These are phyloP conservation scores for Incumbomyces delicatus DNA, from an alignment of 2,329 filamentous ascomycete genomes.

Conservation along the genomic window DNA sequence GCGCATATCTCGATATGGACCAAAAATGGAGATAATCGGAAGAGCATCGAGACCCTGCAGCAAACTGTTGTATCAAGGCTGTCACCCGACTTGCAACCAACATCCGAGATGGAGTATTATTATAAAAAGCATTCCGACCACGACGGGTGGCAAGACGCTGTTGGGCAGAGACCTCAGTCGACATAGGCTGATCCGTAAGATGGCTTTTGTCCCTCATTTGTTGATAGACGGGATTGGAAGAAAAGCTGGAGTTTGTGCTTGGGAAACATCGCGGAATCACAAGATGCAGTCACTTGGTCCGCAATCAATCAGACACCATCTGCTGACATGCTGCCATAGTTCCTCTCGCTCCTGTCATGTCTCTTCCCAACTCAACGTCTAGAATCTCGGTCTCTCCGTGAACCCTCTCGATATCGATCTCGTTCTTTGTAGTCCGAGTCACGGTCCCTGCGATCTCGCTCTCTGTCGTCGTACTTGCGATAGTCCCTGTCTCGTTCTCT, in stretches of 20 bases:
- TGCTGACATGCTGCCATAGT: background rate
- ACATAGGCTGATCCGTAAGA: too few relatives aligned
- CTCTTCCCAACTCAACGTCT: too few relatives aligned
- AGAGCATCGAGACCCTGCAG: slow-evolving; percentile 66
- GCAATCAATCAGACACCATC: background rate
- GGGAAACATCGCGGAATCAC: background rate
- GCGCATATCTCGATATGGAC: slow-evolving; percentile 90
- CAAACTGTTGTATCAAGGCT: slow-evolving; percentile 64
- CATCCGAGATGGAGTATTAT: slow-evolving; percentile 45
- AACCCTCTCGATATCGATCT: slow-evolving; percentile 8
- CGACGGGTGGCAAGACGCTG: slow-evolving; percentile 58
- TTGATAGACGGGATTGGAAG: too few relatives aligned
- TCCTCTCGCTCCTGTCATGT: background rate
- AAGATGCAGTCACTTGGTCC: background rate
- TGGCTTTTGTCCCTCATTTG: too few relatives aligned
- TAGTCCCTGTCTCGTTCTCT: slow-evolving; percentile 18
- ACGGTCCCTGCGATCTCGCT: slow-evolving; percentile 16
- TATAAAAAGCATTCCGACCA: slow-evolving; percentile 91
- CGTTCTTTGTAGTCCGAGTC: slow-evolving; percentile 13
- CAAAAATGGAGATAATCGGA: slow-evolving; percentile 70
- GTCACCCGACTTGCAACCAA: slow-evolving; percentile 61
- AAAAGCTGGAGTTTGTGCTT: slow-evolving; percentile 5
- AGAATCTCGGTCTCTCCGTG: too few relatives aligned
- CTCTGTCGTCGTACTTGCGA: slow-evolving; percentile 11
- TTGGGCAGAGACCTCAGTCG: slow-evolving; percentile 2